Evolutionary conservation across 2,329 filamentous ascomycete genomes (phyloP).

Genomic region (Allantophomopsis cytisporea): DNA sequence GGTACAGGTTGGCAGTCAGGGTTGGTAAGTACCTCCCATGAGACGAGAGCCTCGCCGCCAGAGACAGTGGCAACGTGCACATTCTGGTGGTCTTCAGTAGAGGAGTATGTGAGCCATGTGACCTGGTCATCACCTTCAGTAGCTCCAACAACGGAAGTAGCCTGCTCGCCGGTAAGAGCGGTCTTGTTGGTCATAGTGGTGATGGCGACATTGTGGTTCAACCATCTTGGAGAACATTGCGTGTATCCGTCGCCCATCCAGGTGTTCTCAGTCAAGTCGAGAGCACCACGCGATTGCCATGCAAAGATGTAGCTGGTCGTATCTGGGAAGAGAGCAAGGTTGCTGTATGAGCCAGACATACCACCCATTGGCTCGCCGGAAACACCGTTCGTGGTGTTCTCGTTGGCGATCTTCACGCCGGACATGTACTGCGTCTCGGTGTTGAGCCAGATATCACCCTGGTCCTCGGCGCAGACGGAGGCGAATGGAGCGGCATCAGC

Average conservation of each 20-base stretch:
- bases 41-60: slow-evolving; percentile 34
- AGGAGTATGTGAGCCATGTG: slow-evolving; percentile 39
- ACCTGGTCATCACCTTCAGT: slow-evolving; percentile 41
- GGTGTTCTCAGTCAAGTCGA: slow-evolving; percentile 35
- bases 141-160: slow-evolving; percentile 36
- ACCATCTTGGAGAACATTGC: slow-evolving; percentile 18
- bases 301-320: slow-evolving; percentile 42
- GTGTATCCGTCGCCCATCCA: slow-evolving; percentile 47
- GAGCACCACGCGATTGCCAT: slow-evolving; percentile 46
- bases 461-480: slow-evolving; percentile 45
- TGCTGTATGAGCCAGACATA: slow-evolving; percentile 48
- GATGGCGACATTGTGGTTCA: slow-evolving; percentile 43
- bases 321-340: slow-evolving; percentile 36
- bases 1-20: slow-evolving; percentile 40
- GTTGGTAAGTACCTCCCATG: slow-evolving; percentile 45
- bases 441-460: slow-evolving; percentile 51
- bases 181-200: slow-evolving; percentile 42
- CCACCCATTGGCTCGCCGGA: slow-evolving; percentile 44
- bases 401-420: slow-evolving; percentile 47
- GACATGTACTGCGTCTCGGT: slow-evolving; percentile 42
- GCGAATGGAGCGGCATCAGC: slow-evolving; percentile 44
- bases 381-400: slow-evolving; percentile 45
- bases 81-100: slow-evolving; percentile 39
- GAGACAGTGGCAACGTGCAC: slow-evolving; percentile 43
- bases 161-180: slow-evolving; percentile 37